Conservation (phyloP, 352 stramenopile species). For the Phytopythium delawarense region DNA sequence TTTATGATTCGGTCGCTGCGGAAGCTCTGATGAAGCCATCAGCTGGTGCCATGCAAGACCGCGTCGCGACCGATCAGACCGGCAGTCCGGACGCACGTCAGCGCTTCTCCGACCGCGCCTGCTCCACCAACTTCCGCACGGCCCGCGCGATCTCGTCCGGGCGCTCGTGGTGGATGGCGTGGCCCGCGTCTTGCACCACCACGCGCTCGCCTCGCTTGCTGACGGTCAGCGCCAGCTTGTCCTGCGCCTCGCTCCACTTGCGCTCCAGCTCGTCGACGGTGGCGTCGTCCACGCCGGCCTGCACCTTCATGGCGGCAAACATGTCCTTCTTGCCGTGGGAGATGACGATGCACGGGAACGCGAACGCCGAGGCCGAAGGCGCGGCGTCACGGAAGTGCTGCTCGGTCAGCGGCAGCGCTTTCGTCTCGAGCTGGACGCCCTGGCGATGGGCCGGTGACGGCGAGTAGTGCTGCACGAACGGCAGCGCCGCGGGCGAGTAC, state of each 20-base stretch:
- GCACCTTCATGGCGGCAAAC: conserved; percentile 67
- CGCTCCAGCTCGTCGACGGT: conserved; percentile 45
- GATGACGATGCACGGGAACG: conserved; percentile 67
- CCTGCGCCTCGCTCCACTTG: conserved; percentile 67
- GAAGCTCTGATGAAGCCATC: neutral
- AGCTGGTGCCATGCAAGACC: neutral
- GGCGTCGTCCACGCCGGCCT: conserved; percentile 35
- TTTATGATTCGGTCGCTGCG: neutral
- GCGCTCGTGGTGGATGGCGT: conserved; percentile 73
- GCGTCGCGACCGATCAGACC: neutral
- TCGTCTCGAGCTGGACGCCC: conserved; percentile 50
- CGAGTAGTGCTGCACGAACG: conserved; percentile 60
- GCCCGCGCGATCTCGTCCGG: conserved; percentile 51
- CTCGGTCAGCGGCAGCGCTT: conserved; percentile 55
- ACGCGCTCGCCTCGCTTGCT: conserved; percentile 41
- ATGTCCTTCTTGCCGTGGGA: conserved; percentile 60
- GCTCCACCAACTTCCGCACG: conserved; percentile 55
- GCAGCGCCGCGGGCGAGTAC: conserved; percentile 45
- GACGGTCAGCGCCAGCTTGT: conserved; percentile 39
- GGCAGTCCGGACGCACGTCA: neutral
- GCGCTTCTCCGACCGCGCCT: conserved; percentile 6
- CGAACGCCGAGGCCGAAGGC: conserved; percentile 16
- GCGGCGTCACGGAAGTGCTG: conserved; percentile 41
- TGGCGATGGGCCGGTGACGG: conserved; percentile 62
- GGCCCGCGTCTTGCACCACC: conserved; percentile 47